Evolutionary conservation across 108 stramenopile species (phyloP).

Genomic region (Nannochloropsis granulata): DNA sequence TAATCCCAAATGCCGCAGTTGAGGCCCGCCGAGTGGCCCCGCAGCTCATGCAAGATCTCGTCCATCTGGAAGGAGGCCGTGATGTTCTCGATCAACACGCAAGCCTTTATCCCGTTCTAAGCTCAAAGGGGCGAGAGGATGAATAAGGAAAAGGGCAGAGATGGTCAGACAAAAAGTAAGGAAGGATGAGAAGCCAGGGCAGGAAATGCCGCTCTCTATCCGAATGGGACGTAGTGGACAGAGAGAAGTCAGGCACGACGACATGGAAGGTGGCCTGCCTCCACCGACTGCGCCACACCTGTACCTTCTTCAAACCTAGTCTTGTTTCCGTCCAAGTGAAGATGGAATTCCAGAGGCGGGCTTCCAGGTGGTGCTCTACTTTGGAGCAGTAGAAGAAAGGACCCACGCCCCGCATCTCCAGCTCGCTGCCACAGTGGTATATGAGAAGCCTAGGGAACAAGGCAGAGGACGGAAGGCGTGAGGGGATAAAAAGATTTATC

Average conservation of each 20-base stretch:
- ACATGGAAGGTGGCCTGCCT: no score
- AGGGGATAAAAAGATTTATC: neutral
- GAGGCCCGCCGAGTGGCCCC: constrained; percentile 70
- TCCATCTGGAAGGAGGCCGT: constrained; percentile 91
- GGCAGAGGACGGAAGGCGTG: neutral
- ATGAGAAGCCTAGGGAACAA: neutral
- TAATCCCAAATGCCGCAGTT: constrained; percentile 75
- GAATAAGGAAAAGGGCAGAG: neutral
- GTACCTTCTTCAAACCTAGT: neutral
- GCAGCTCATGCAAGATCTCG: constrained; percentile 79
- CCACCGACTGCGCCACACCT: neutral
- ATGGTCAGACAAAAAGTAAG: neutral
- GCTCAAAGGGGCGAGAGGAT: no score
- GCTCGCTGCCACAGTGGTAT: neutral
- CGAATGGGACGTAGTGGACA: no score
- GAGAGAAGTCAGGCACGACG: no score
- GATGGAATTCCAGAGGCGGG: constrained; percentile 80
- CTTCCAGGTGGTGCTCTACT: constrained; percentile 69
- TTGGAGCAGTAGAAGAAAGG: constrained; percentile 84
- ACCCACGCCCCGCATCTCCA: constrained; percentile 13
- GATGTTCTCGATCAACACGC: constrained; percentile 73
- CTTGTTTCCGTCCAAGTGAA: constrained; percentile 35
- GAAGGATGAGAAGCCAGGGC: neutral
- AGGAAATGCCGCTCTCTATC: neutral
- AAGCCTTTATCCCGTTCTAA: neutral